A percentile compares a stretch with the other conserved stretches of the same genome.
These are phyloP conservation scores for Suillus fuscotomentosus DNA, from an alignment of 768 basidiomycete species.

Conservation along the genomic window DNA sequence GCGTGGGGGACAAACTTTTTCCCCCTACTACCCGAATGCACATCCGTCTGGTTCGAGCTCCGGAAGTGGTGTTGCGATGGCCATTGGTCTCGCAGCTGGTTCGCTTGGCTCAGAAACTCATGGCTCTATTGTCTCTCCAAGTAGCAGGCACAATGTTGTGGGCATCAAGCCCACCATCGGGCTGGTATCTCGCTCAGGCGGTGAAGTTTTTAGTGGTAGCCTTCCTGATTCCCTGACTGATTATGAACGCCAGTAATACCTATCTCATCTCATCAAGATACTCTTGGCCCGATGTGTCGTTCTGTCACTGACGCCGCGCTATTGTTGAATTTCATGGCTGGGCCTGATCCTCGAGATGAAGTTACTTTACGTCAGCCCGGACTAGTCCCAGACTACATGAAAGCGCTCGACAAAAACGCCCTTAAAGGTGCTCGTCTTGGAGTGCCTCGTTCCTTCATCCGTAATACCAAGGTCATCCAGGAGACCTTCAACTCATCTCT, in stretches of 20 bases:
- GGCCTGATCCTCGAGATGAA: slow-evolving; percentile 51
- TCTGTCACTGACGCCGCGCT: slow-evolving; percentile 55
- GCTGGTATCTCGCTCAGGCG: slow-evolving; percentile 36
- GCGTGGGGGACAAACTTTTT: slow-evolving; percentile 41
- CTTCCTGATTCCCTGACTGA: neutral
- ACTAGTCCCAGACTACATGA: slow-evolving; percentile 52
- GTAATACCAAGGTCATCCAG: slow-evolving; percentile 20
- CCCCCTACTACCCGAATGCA: slow-evolving; percentile 41
- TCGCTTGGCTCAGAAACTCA: slow-evolving; percentile 47
- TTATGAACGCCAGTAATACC: slow-evolving; percentile 45
- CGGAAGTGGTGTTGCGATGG: slow-evolving; percentile 39
- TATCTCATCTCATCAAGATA: slow-evolving; percentile 56
- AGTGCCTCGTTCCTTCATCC: slow-evolving; percentile 41
- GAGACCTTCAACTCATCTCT: slow-evolving; percentile 40
- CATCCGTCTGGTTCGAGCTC: slow-evolving; percentile 41
- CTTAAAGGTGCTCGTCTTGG: slow-evolving; percentile 54
- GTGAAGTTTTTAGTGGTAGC: slow-evolving; percentile 15
- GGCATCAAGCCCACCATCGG: slow-evolving; percentile 42
- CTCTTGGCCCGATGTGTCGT: slow-evolving; percentile 56
- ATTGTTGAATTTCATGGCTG: slow-evolving; percentile 52
- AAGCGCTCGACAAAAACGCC: slow-evolving; percentile 47
- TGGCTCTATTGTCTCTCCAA: slow-evolving; percentile 45
- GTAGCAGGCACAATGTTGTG: slow-evolving; percentile 40
- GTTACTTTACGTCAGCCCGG: slow-evolving; percentile 50
- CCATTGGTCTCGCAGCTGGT: slow-evolving; percentile 43